These are phyloP conservation scores for Rhizopogon vesiculosus DNA, from an alignment of 768 basidiomycete species.

Conservation along the genomic window DNA sequence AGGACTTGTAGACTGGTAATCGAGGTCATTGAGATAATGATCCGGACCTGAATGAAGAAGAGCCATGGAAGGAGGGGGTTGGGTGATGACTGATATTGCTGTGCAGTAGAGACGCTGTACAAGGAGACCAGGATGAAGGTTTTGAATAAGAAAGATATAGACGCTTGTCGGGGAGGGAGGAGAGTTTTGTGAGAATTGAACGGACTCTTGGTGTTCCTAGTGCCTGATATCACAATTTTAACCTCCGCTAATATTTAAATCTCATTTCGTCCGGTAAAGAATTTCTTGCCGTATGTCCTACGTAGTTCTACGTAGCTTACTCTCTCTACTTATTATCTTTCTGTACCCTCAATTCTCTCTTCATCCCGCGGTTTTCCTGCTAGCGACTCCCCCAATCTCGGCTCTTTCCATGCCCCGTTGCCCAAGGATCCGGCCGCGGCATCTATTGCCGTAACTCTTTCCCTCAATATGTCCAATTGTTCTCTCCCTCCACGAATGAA, in stretches of 20 bases:
- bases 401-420: background rate
- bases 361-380: too few relatives aligned
- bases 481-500: background rate
- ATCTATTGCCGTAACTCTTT: background rate
- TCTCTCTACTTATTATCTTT: too few relatives aligned
- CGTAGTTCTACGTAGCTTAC: too few relatives aligned
- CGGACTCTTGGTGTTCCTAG: slow-evolving; percentile 7
- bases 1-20: slow-evolving; percentile 21
- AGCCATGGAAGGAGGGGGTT: slow-evolving; percentile 11
- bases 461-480: background rate
- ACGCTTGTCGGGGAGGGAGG: slow-evolving; percentile 17
- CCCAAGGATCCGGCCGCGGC: background rate
- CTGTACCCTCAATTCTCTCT: too few relatives aligned
- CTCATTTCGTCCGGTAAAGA: too few relatives aligned
- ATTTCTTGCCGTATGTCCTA: too few relatives aligned
- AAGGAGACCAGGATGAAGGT: background rate
- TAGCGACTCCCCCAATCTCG: background rate
- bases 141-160: slow-evolving; percentile 3
- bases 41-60: slow-evolving; percentile 22
- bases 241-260: slow-evolving; percentile 18
- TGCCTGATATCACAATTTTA: slow-evolving; percentile 17
- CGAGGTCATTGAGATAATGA: slow-evolving; percentile 16
- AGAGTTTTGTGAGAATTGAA: slow-evolving; percentile 24
- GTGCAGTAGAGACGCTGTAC: background rate
- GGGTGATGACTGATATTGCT: background rate